Evolutionary conservation across 257 asterid species (phyloP).

Genomic region (Salvia rosmarinus): DNA sequence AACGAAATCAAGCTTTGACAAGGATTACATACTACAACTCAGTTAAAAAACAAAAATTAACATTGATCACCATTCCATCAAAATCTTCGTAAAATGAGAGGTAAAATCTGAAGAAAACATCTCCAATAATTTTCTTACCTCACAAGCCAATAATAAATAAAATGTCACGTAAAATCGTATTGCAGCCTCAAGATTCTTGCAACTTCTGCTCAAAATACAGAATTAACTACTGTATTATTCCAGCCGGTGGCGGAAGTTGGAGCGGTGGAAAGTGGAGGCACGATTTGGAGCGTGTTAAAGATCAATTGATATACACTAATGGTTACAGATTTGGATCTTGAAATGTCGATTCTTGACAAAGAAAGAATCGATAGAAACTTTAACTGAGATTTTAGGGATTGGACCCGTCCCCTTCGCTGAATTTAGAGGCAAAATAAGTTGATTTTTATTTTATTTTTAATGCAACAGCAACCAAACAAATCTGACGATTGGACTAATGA

Average conservation of each 20-base stretch:
- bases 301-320: not conserved
- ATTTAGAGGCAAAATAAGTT: not conserved
- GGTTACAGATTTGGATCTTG: slow-evolving; percentile 30
- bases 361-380: not conserved
- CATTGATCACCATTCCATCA: not conserved
- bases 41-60: not conserved
- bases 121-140: slow-evolving; percentile 34
- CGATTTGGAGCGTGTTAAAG: not conserved
- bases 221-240: slow-evolving; percentile 14
- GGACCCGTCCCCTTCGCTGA: not conserved
- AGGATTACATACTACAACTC: not conserved
- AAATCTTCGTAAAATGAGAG: slow-evolving; percentile 15
- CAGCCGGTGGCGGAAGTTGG: slow-evolving; percentile 25
- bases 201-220: slow-evolving; percentile 26
- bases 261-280: slow-evolving; percentile 26
- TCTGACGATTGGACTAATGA: not conserved
- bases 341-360: slow-evolving; percentile 23
- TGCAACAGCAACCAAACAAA: not conserved
- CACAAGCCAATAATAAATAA: slow-evolving; percentile 1
- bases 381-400: not conserved
- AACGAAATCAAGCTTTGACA: slow-evolving; percentile 9
- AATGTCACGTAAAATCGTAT: slow-evolving; percentile 25
- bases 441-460: not conserved
- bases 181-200: slow-evolving; percentile 29
- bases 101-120: not conserved